Evolutionary conservation across 495 filamentous ascomycete species (phyloP), one percentile per base, ranked within the genome.

Genomic region (Xylaria intraflava): DNA sequence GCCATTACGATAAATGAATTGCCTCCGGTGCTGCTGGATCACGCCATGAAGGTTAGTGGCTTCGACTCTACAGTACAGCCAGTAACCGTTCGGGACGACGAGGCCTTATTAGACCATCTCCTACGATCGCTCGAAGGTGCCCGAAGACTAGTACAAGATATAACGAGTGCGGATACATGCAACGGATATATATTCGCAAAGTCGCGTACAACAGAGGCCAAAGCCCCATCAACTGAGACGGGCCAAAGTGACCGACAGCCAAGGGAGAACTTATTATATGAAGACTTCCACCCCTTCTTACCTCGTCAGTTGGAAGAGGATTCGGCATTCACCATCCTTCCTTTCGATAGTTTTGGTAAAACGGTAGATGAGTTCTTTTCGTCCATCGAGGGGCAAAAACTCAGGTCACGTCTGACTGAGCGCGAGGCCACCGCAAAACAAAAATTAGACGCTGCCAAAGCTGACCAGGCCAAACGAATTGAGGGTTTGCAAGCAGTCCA

Each of bases 351-450:
- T 48, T 95, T 90, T 75, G 96, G 96, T 66, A 88, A 85, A 50
- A 93, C 90, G 0, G 90, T 95, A 0, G 93, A 98, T 60, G 88
- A 95, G 56, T 98, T 95, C 67, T 98, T 91, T 67, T 98, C 93
- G 1, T 96, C 91, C 0, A 80, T 97, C 17, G 93, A 98, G 68
- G 88, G 90, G 0, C 93, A 96, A 66, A 95, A 88, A 60, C 78
- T 97, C 9, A 87, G 92, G 67, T 92, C 89, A 0, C 73, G 83
- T 12, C 71, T 98, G 20, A 80, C 80, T 23, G 93, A 96, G 62
- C 81, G 83, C 11, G 90, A 97, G 65, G 80, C 85, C 26, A 76
- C 78, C 11, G 93, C 93, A 3, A 88, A 84, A 69, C 81, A 78
- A 56, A 95, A 91, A 64, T 73, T 98, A 12, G 88, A 94, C 19